Conservation (phyloP, 768 basidiomycete species). For the Mycena filopes region DNA sequence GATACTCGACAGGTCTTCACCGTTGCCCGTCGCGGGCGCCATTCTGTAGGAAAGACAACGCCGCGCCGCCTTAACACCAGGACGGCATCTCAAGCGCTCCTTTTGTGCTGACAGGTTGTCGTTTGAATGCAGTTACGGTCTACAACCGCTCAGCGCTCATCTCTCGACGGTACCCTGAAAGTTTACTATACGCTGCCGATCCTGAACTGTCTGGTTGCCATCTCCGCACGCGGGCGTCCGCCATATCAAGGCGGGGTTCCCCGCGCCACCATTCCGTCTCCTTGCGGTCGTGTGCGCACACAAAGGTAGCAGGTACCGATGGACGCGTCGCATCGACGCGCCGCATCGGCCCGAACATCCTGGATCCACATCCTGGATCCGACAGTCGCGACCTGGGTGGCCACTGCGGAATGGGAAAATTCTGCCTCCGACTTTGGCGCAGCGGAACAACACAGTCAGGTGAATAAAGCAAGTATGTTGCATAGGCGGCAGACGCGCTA, state of each 20-base stretch:
- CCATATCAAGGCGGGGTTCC: background rate
- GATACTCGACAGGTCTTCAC: no score
- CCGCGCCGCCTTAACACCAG: constrained; percentile 13
- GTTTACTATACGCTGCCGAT: constrained; percentile 21
- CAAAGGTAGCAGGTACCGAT: background rate
- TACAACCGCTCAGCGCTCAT: background rate
- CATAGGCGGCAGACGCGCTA: background rate
- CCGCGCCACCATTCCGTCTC: background rate
- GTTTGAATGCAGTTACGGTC: background rate
- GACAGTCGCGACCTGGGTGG: background rate
- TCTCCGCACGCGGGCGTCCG: background rate
- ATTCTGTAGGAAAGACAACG: background rate
- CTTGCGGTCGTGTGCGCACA: background rate
- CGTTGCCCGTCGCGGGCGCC: background rate
- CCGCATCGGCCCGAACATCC: background rate
- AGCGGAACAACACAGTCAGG: constrained; percentile 1
- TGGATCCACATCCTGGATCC: background rate
- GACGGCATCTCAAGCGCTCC: background rate
- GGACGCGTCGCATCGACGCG: background rate
- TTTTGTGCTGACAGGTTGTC: constrained; percentile 4
- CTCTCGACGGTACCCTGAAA: constrained; percentile 16
- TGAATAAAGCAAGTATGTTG: background rate
- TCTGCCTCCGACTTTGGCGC: constrained; percentile 2
- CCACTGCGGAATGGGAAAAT: background rate
- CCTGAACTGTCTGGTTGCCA: constrained; percentile 2